Base-by-base conservation (phyloP, 1,284 basidiomycete genomes). In the Sanghuangporus weigelae region DNA sequence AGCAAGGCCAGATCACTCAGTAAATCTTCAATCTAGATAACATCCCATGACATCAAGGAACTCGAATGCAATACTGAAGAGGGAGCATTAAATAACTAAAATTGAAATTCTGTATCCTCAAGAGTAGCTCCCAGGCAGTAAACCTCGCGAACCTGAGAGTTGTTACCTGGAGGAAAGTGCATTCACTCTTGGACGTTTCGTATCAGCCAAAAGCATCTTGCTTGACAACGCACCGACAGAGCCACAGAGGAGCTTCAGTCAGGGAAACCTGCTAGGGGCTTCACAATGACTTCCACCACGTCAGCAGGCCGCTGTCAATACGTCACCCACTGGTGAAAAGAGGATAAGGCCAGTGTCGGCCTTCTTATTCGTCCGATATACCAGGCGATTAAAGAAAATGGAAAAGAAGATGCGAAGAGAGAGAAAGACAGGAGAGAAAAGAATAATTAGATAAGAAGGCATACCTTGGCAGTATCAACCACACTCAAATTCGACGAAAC, bases 61-160 rank as follows among this genome's bases (percentile, higher is more conserved):
- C n/a, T n/a, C n/a, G n/a, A n/a, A n/a, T n/a, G n/a, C n/a, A n/a
- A n/a, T n/a, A n/a, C n/a, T n/a, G n/a, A n/a, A n/a, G 68, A 49
- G 55, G 67, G 63, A 71, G 57, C 70, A 69, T 68, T 50, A 72
- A 72, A 54, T 21, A 36, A 36, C 36, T 7, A 36, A 26, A 19
- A 10, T 10, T 12, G 19, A 12, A 50, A 50, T 50, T 21, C 12
- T 50, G 86, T 94, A 74, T 76, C 77, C 87, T 84, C 84, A 80
- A 82, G 79, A 80, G 94, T 96, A 96, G 93, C 90, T 85, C 90
- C 82, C 85, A 80, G 77, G 79, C 84, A 81, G 79, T 83, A 69
- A 71, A 77, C 79, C 89, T 92, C 77, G 70, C 73, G 78, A 75
- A 78, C 79, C 81, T 77, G 85, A 84, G 87, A 86, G 92, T 92